Conservation (phyloP, 371 early-diverging fungal species). For the Rhizopus stolonifer region DNA sequence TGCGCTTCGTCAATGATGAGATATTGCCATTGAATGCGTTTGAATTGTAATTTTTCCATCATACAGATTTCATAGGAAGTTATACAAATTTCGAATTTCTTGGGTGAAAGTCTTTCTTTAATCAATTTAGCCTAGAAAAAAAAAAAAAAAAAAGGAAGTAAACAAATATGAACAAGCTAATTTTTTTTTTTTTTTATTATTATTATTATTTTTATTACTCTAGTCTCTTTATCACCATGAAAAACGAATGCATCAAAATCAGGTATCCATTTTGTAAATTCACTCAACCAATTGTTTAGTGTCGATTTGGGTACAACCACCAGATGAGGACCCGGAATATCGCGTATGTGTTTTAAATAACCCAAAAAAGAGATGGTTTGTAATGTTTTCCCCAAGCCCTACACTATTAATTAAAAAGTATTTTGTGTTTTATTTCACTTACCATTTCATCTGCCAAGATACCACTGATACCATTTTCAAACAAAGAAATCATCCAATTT, state of each 20-base stretch:
- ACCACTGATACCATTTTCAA: slow-evolving; percentile 97
- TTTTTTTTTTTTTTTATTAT: too few species aligned
- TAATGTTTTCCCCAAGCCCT: slow-evolving; percentile 99
- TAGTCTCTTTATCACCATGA: too few species aligned
- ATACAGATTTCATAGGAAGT: slow-evolving; percentile 98
- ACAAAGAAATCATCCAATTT: slow-evolving; percentile 98
- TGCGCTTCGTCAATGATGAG: slow-evolving; percentile 99
- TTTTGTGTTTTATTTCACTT: too few species aligned
- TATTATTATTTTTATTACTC: too few species aligned
- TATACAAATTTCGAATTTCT: slow-evolving; percentile 87
- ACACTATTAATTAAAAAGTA: not conserved
- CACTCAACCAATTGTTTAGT: slow-evolving; percentile 94
- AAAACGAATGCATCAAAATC: too few species aligned
- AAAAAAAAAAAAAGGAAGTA: too few species aligned
- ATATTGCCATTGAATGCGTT: slow-evolving; percentile 91
- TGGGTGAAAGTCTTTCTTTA: slow-evolving; percentile 90
- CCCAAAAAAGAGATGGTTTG: slow-evolving; percentile 97
- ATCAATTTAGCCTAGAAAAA: slow-evolving; percentile 81
- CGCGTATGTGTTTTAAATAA: slow-evolving; percentile 82
- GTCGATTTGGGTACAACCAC: slow-evolving; percentile 98
- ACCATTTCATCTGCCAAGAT: slow-evolving; percentile 99
- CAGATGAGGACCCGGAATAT: slow-evolving; percentile 81
- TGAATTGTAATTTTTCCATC: slow-evolving; percentile 80
- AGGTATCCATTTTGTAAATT: slow-evolving; percentile 99
- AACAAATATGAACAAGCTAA: too few species aligned